Percentiles rank a stretch among this genome's conserved stretches.
phyloP scores from a whole-genome alignment of 1,284 basidiomycete species.

The Sparassis latifolia region DNA sequence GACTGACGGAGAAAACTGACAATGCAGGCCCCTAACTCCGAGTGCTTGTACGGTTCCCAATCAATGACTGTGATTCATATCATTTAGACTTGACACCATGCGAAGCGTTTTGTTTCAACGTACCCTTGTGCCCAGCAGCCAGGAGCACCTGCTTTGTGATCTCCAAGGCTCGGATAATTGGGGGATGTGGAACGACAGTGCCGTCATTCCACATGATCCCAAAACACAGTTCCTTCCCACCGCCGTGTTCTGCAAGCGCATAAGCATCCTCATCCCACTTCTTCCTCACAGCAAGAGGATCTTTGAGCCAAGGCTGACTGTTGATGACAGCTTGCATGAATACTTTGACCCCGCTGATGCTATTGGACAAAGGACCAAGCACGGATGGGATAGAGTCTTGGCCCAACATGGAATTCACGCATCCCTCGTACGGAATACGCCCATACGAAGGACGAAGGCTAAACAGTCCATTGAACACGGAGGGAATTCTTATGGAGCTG shows the following conservation, averaged over 20 bases:
- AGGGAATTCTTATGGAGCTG: conserved; percentile 49
- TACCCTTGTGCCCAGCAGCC: conserved; percentile 42
- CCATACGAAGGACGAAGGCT: conserved; percentile 65
- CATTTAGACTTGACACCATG: not conserved
- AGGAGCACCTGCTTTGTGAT: conserved; percentile 39
- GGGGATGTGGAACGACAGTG: conserved; percentile 43
- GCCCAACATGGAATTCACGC: conserved; percentile 38
- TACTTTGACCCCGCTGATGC: conserved; percentile 49
- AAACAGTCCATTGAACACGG: conserved; percentile 47
- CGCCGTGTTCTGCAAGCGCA: conserved; percentile 37
- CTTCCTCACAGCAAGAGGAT: conserved; percentile 43
- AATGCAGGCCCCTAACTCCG: conserved; percentile 39
- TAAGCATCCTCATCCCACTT: conserved; percentile 41
- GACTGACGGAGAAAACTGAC: conserved; percentile 21
- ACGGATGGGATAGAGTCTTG: conserved; percentile 57
- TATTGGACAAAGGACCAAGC: conserved; percentile 63
- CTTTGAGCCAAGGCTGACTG: conserved; percentile 47
- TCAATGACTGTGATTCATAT: conserved; percentile 4
- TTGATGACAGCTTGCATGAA: conserved; percentile 58
- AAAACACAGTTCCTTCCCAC: conserved; percentile 37
- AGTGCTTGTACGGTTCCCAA: conserved; percentile 36
- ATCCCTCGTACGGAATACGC: conserved; percentile 66
- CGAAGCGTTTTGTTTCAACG: not conserved
- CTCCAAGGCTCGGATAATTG: conserved; percentile 41
- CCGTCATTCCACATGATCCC: conserved; percentile 44